These are phyloP conservation scores for Umbellularia californica DNA, from an alignment of 164 flowering plant species.

Conservation along the genomic window DNA sequence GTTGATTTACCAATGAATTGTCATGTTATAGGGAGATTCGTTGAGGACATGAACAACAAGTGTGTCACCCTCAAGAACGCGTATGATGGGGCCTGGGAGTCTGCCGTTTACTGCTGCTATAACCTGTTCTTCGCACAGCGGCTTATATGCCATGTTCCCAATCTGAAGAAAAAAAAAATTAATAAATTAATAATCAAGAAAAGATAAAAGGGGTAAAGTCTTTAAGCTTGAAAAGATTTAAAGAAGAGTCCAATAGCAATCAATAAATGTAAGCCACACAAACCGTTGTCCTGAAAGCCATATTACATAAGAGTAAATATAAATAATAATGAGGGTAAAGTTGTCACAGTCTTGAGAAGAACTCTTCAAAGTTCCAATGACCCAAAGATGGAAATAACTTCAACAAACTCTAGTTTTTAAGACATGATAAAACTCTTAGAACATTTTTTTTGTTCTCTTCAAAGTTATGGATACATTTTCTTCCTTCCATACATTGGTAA, in stretches of 20 bases:
- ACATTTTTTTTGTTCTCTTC: too few relatives aligned
- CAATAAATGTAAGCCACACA: background rate
- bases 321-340: too few relatives aligned
- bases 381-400: too few relatives aligned
- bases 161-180: constrained; percentile 10
- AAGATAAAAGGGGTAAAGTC: background rate
- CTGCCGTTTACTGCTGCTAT: constrained; percentile 19
- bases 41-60: constrained; percentile 21
- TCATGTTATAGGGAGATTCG: constrained; percentile 21
- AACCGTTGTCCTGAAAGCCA: too few relatives aligned
- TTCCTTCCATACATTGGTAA: too few relatives aligned
- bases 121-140: constrained; percentile 17
- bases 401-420: too few relatives aligned
- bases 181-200: too few relatives aligned
- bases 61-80: constrained; percentile 22
- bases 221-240: background rate
- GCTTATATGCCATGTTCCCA: constrained; percentile 6
- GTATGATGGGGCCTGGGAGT: constrained; percentile 24
- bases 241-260: background rate
- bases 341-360: background rate
- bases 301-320: background rate
- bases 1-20: constrained; percentile 25
- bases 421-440: too few relatives aligned
- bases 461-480: too few relatives aligned
- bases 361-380: too few relatives aligned